Conservation (phyloP, 2,329 filamentous ascomycete species). For the Fusarium sp. region DNA sequence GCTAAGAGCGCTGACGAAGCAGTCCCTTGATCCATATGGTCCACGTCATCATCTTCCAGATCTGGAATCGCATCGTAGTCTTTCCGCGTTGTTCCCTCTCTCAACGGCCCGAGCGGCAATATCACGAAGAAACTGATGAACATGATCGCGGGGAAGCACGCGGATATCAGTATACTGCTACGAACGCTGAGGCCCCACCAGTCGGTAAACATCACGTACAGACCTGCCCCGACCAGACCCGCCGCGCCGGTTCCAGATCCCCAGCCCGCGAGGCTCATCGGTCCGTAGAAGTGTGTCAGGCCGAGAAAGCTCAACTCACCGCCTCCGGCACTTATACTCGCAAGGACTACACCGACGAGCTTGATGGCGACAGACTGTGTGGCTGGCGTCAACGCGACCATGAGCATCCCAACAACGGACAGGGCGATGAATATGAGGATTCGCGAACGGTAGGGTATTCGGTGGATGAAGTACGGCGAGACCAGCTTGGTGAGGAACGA, state of each 20-base stretch:
- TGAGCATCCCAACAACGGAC: conserved; percentile 87
- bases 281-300: conserved; percentile 93
- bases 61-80: conserved; percentile 69
- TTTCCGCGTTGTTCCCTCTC: conserved; percentile 57
- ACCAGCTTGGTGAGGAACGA: conserved; percentile 89
- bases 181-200: conserved; percentile 81
- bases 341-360: conserved; percentile 84
- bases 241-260: conserved; percentile 92
- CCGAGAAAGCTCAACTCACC: conserved; percentile 94
- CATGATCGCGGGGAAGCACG: conserved; percentile 85
- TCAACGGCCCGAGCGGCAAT: conserved; percentile 77
- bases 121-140: conserved; percentile 86
- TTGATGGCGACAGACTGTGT: conserved; percentile 77
- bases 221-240: conserved; percentile 85
- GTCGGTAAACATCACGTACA: conserved; percentile 89
- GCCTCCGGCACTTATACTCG: conserved; percentile 85
- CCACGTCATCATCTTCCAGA: conserved; percentile 54
- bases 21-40: conserved; percentile 53
- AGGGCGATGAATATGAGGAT: conserved; percentile 80
- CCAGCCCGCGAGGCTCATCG: conserved; percentile 89
- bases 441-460: conserved; percentile 82
- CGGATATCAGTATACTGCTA: conserved; percentile 80
- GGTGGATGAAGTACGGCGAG: conserved; percentile 94
- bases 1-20: conserved; percentile 65
- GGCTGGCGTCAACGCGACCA: conserved; percentile 83